These are phyloP conservation scores for Neopestalotiopsis rosae DNA, from an alignment of 2,329 filamentous ascomycete genomes.

Conservation along the genomic window DNA sequence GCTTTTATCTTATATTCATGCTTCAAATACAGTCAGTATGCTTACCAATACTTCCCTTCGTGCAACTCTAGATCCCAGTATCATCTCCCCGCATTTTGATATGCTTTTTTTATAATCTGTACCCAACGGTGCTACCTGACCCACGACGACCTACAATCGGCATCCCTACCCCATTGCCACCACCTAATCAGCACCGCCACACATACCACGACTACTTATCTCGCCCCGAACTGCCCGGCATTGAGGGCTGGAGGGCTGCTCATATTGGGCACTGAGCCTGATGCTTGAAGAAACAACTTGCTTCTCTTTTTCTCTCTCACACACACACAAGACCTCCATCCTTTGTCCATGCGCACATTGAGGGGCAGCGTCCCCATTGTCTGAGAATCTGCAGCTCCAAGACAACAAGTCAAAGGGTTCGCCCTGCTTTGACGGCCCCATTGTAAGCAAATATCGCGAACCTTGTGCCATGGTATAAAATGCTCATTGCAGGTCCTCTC, in stretches of 20 bases:
- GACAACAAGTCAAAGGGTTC: not conserved
- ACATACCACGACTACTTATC: not conserved
- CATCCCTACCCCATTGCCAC: not conserved
- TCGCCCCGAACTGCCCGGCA: not conserved
- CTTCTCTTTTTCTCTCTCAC: not conserved
- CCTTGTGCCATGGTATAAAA: not conserved
- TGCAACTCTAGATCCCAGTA: too few relatives aligned
- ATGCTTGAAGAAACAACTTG: not conserved
- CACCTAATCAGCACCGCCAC: not conserved
- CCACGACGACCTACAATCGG: too few relatives aligned
- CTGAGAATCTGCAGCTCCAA: not conserved
- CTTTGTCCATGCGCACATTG: not conserved
- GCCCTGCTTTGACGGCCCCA: not conserved
- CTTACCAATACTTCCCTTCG: too few relatives aligned
- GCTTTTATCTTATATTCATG: not conserved
- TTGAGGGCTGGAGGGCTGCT: not conserved
- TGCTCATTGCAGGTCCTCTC: not conserved
- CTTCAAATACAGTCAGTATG: not conserved
- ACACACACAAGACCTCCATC: not conserved
- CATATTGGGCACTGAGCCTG: not conserved
- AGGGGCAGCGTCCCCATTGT: constrained; percentile 7
- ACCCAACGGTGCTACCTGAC: too few relatives aligned
- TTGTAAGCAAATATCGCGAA: not conserved
- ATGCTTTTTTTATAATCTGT: too few relatives aligned
- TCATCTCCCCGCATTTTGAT: too few relatives aligned